Evolutionary conservation across 345 rosid genomes (phyloP), one percentile per base, ranked within the genome.

Genomic region (Linum tenue): DNA sequence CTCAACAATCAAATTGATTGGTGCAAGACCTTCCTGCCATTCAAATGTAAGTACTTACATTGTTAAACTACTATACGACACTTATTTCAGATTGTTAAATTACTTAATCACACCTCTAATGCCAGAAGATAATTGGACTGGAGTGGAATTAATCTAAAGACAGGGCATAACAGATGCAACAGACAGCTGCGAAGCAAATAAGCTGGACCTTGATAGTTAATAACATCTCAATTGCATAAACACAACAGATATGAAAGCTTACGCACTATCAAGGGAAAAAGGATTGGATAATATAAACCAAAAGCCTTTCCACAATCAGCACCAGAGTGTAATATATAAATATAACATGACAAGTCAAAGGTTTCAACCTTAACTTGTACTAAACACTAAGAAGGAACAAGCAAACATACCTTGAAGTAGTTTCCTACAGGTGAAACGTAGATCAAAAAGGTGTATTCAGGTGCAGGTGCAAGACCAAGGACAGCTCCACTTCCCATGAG

Each of bases 391-490:
- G 35, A 39, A 62, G 39, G 63, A 64, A 31, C 57, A 37, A 39
- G 68, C 79, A 73, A 65, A 88, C 53, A 48, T 10, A 48, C 98
- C 99, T 90, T 84, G 67, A 88, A 94, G 74, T 94, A 94, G 86
- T 94, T 90, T 62, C 97, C 99, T 2, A 94, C 97, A 39, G 97
- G 97, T 43, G 97, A 85, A 76, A 90, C 99, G 71, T 86, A 94
- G 69, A 90, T 75, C 67, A 94, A 72, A 76, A 94, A 90, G 65
- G 95, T 94, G 71, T 86, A 94, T 69, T 94, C 99, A 31, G 97
- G 97, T 60, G 97, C 86, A 73, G 99, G 99, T 5, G 96, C 92
- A 77, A 90, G 92, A 77, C 97, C 97, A 76, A 94, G 97, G 79
- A 92, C 91, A 64, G 97, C 92, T 73, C 99, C 99, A 72, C 85